These are phyloP conservation scores for Claviceps maximensis DNA, from an alignment of 2,329 filamentous ascomycete genomes.

Conservation along the genomic window DNA sequence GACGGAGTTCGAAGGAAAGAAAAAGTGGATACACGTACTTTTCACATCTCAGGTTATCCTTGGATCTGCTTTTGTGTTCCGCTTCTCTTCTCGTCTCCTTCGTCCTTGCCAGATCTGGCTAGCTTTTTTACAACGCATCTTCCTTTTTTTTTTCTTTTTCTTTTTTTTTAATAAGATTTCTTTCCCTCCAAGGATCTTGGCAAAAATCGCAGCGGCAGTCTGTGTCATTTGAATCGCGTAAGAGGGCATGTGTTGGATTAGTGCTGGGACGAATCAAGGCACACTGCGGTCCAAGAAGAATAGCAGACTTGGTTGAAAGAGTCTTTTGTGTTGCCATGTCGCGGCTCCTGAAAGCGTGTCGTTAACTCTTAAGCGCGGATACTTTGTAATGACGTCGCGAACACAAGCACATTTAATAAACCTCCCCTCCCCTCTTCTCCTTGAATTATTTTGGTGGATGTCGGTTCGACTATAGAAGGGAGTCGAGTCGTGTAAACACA, in stretches of 20 bases:
- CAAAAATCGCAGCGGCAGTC: not conserved
- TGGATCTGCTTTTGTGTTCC: too few relatives aligned
- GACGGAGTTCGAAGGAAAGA: too few relatives aligned
- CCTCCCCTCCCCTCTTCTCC: not conserved
- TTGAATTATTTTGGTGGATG: not conserved
- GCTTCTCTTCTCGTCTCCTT: too few relatives aligned
- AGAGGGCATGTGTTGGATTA: not conserved
- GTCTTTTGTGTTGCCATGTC: not conserved
- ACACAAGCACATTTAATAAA: not conserved
- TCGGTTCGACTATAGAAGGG: slow-evolving; percentile 55
- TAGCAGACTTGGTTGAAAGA: not conserved
- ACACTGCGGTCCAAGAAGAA: not conserved
- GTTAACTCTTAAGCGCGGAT: not conserved
- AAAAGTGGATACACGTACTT: too few relatives aligned
- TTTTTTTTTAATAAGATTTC: too few relatives aligned
- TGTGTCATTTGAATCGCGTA: not conserved
- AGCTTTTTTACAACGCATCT: not conserved
- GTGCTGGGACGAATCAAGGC: not conserved
- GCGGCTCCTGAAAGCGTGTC: not conserved
- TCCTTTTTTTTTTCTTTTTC: not conserved
- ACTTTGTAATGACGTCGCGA: not conserved
- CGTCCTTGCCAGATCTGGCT: too few relatives aligned
- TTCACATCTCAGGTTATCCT: too few relatives aligned
- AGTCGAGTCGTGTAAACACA: slow-evolving; percentile 96
- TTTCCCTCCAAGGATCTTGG: not conserved